A percentile compares a stretch with the other conserved stretches of the same genome.
These are phyloP conservation scores for Globisporangium carolinianum DNA, from an alignment of 352 stramenopile species.

Conservation along the genomic window DNA sequence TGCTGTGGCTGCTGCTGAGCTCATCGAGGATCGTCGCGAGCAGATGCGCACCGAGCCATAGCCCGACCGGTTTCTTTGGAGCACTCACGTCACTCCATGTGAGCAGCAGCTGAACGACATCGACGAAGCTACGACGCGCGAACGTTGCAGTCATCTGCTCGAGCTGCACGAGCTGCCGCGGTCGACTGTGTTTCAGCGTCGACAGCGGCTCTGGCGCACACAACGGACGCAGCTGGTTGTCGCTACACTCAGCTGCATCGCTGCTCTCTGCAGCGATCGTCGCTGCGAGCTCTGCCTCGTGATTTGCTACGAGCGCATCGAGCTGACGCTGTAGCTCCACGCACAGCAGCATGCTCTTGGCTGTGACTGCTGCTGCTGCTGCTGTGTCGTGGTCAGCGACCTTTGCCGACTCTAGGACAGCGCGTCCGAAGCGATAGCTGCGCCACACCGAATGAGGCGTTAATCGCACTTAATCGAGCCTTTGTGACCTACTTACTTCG, in stretches of 20 bases:
- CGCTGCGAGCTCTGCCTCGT: slow-evolving; percentile 13
- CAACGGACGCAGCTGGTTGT: slow-evolving; percentile 4
- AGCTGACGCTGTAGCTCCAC: slow-evolving; percentile 50
- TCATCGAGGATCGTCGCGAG: slow-evolving; percentile 25
- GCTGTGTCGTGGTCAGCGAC: not conserved
- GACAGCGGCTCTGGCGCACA: not conserved
- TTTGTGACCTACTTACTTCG: no score
- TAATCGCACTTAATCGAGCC: no score
- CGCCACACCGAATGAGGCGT: no score
- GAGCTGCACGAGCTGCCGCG: slow-evolving; percentile 12
- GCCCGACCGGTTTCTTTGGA: slow-evolving; percentile 15
- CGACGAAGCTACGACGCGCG: not conserved
- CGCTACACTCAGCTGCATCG: not conserved
- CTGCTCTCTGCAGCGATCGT: not conserved
- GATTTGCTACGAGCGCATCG: slow-evolving; percentile 45
- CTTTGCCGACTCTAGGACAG: no score
- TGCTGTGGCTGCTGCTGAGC: not conserved
- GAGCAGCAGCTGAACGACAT: slow-evolving; percentile 9
- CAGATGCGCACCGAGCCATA: slow-evolving; percentile 42
- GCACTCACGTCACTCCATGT: not conserved
- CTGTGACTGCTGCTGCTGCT: not conserved
- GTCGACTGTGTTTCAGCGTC: not conserved
- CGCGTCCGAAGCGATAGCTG: no score
- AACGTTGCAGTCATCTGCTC: slow-evolving; percentile 20
- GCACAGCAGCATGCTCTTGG: slow-evolving; percentile 15